A percentile compares a stretch with the other conserved stretches of the same genome.
Conservation (phyloP, 768 basidiomycete genomes). For the Hemileccinum rubropunctum region DNA sequence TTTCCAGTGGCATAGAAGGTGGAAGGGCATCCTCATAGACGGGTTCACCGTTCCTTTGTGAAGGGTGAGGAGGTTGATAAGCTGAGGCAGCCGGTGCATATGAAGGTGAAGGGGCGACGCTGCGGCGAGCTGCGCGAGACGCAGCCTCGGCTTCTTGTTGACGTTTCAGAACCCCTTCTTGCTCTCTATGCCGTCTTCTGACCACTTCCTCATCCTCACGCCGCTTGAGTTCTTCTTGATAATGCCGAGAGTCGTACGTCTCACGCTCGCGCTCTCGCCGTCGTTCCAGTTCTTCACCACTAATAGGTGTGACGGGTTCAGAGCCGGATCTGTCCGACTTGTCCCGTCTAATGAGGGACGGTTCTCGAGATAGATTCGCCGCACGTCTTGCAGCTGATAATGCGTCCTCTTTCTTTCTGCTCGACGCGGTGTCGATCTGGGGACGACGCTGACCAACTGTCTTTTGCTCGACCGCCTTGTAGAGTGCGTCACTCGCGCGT, state of each 20-base stretch:
- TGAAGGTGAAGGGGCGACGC: slow-evolving; percentile 27
- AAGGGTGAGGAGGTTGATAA: slow-evolving; percentile 34
- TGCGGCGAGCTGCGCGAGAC: slow-evolving; percentile 43
- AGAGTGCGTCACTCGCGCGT: slow-evolving; percentile 35
- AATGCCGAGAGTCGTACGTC: slow-evolving; percentile 29
- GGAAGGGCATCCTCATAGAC: slow-evolving; percentile 34
- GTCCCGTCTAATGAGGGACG: slow-evolving; percentile 23
- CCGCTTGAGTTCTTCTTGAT: slow-evolving; percentile 43
- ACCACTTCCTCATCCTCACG: slow-evolving; percentile 48
- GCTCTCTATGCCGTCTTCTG: slow-evolving; percentile 47
- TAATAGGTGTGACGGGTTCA: slow-evolving; percentile 27
- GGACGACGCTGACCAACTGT: slow-evolving; percentile 20
- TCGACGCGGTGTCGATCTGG: slow-evolving; percentile 27
- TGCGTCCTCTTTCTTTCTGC: slow-evolving; percentile 32
- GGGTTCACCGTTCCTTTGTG: slow-evolving; percentile 29
- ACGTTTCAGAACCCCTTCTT: slow-evolving; percentile 54
- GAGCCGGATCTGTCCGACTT: slow-evolving; percentile 22
- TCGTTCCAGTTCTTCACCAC: slow-evolving; percentile 24
- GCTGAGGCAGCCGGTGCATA: slow-evolving; percentile 29
- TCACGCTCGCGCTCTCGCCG: slow-evolving; percentile 28
- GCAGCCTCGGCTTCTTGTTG: slow-evolving; percentile 60
- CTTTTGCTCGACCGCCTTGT: slow-evolving; percentile 24
- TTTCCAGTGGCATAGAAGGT: slow-evolving; percentile 60
- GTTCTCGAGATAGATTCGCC: slow-evolving; percentile 21
- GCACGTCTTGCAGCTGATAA: slow-evolving; percentile 25